These are phyloP conservation scores for Hypomontagnella monticulosa DNA, from an alignment of 495 filamentous ascomycete species.

Conservation along the genomic window DNA sequence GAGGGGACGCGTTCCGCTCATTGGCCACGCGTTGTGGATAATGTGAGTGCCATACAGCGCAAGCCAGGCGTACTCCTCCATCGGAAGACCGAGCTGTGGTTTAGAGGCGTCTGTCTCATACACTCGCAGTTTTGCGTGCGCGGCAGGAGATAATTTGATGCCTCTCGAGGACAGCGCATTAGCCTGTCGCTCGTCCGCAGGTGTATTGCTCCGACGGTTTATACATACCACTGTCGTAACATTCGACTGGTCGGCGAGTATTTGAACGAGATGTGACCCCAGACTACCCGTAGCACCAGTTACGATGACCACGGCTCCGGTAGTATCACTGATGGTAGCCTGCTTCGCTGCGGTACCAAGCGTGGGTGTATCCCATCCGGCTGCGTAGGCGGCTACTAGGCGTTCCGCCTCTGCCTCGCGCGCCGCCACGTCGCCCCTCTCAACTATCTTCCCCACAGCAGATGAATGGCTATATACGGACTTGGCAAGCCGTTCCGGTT, in stretches of 20 bases:
- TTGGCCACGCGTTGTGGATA: constrained; percentile 69
- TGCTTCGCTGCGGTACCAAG: too few relatives aligned
- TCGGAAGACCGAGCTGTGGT: constrained; percentile 56
- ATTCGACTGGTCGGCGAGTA: constrained; percentile 46
- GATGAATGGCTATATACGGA: too few relatives aligned
- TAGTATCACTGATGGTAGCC: too few relatives aligned
- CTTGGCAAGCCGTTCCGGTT: too few relatives aligned
- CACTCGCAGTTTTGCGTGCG: constrained; percentile 53
- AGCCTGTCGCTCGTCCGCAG: constrained; percentile 46
- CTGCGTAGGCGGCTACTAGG: too few relatives aligned
- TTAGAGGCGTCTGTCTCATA: constrained; percentile 57
- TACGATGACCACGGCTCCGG: constrained; percentile 59
- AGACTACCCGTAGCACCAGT: constrained; percentile 60
- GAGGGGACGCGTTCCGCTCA: constrained; percentile 58
- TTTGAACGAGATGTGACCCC: constrained; percentile 53
- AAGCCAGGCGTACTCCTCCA: constrained; percentile 50
- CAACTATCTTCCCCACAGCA: too few relatives aligned
- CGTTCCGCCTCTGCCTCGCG: too few relatives aligned
- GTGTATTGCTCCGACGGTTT: constrained; percentile 48
- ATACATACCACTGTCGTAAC: constrained; percentile 57
- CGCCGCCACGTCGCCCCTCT: too few relatives aligned
- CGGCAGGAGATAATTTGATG: constrained; percentile 40
- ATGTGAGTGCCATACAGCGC: constrained; percentile 59
- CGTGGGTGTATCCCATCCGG: too few relatives aligned
- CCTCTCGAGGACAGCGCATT: constrained; percentile 49